Evolutionary conservation across 176 grass and related monocot species (phyloP), one percentile per base, ranked within the genome.

Genomic region (Aegilops tauschii): DNA sequence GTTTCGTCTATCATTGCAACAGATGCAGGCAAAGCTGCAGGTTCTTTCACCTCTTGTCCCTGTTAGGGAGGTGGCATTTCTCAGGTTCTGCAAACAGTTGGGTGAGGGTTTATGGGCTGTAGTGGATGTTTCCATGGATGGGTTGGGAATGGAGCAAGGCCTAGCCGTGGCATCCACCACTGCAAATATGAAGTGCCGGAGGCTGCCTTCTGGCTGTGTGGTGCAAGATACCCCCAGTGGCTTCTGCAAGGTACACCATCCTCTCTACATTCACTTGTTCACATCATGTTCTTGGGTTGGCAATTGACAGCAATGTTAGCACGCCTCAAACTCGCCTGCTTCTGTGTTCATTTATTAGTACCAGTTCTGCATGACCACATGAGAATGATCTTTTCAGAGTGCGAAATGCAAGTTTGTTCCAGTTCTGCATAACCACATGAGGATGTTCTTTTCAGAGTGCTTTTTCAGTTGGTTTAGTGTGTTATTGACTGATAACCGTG

Each of bases 1-100:
- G 17, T 83, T 90, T 74, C 84, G 3, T 69, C 18, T 81, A 25
- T 35, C 30, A 35, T 87, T 73, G 72, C 65, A 81, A 90, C 82
- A 99, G 97, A 94, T 99, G 97, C 90, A 91, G 27, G 92, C 97
- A 23, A 94, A 96, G 88, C 86, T 99, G 23, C 92, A 91, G 59
- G 92, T 99, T 40, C 92, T 99, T 70, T 96, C 92, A 14, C 97
- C 97, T 23, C 86, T 99, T 67, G 87, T 99, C 14, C 97, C 97
- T 12, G 77, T 92, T 42, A 90, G 97, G 69, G 87, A 91, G 52
- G 82, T 94, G 65, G 76, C 77, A 31, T 99, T 99, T 80, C 88
- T 99, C 49, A 87, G 97, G 58, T 99, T 91, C 82, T 96, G 94
- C 82, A 96, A 94, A 84, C 87, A 96, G 66, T 75, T 99, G 61